Percentiles rank a stretch among this genome's conserved stretches.
phyloP scores from a whole-genome alignment of 306 rosid species.

The Delonix regia region DNA sequence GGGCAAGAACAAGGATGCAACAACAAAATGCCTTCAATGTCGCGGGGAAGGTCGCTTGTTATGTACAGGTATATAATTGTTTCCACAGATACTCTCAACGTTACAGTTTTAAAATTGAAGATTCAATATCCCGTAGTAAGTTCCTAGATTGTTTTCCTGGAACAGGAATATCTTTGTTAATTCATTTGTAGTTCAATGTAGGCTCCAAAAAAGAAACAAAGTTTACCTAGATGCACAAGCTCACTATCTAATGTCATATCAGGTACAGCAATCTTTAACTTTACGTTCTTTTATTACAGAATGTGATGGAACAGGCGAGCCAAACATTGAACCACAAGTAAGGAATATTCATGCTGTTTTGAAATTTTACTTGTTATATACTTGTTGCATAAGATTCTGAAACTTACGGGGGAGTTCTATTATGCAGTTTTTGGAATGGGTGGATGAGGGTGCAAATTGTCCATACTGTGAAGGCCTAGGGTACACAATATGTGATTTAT shows the following conservation, averaged over 20 bases:
- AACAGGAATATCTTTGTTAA: neutral
- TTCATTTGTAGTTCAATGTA: constrained; percentile 15
- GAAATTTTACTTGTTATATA: neutral
- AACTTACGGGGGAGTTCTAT: constrained; percentile 30
- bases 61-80: constrained; percentile 70
- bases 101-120: constrained; percentile 1
- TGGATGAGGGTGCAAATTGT: constrained; percentile 71
- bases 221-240: constrained; percentile 1
- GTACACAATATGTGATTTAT: constrained; percentile 62
- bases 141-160: constrained; percentile 5
- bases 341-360: constrained; percentile 32
- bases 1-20: constrained; percentile 43
- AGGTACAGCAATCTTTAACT: constrained; percentile 34
- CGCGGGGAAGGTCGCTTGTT: constrained; percentile 85
- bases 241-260: constrained; percentile 3
- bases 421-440: constrained; percentile 93
- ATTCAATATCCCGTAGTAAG: neutral
- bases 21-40: constrained; percentile 72
- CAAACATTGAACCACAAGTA: constrained; percentile 90
- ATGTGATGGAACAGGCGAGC: constrained; percentile 93
- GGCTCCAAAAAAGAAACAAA: neutral
- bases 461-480: constrained; percentile 92
- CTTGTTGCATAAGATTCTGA: constrained; percentile 18
- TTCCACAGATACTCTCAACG: neutral
- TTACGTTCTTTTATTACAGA: constrained; percentile 59